These are phyloP conservation scores for Lactarius evosmus DNA, from an alignment of 768 basidiomycete species.

Conservation along the genomic window DNA sequence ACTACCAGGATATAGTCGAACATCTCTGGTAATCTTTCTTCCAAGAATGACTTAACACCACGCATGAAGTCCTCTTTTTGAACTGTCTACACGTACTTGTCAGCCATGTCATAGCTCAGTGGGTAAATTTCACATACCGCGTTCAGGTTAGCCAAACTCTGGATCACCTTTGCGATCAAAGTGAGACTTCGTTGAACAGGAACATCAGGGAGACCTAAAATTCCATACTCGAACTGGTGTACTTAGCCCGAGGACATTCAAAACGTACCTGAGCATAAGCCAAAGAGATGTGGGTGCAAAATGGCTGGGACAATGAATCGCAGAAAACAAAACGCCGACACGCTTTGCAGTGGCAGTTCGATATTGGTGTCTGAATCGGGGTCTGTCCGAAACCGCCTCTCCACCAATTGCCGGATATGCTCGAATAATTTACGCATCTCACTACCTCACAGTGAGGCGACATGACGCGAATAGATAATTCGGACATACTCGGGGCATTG, in stretches of 20 bases:
- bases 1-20: constrained; percentile 72
- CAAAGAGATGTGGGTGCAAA: constrained; percentile 82
- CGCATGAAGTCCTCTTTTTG: constrained; percentile 84
- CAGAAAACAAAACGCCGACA: constrained; percentile 87
- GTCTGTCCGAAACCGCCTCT: constrained; percentile 52
- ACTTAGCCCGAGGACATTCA: not conserved
- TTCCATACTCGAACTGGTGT: constrained; percentile 3
- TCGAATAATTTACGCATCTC: constrained; percentile 70
- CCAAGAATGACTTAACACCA: constrained; percentile 69
- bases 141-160: constrained; percentile 85
- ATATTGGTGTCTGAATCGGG: constrained; percentile 43
- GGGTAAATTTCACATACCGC: constrained; percentile 43
- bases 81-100: constrained; percentile 41
- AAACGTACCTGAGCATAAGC: constrained; percentile 63
- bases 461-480: not conserved
- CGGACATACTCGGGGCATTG: constrained; percentile 71
- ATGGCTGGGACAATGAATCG: constrained; percentile 89
- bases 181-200: constrained; percentile 78
- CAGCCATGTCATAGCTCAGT: not conserved
- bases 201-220: constrained; percentile 58
- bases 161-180: constrained; percentile 83
- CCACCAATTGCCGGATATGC: constrained; percentile 69
- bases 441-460: constrained; percentile 39
- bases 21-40: constrained; percentile 63
- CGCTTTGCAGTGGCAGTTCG: constrained; percentile 73